Evolutionary conservation across 331 rosid genomes (phyloP).

Genomic region (Prunus yedoensis): DNA sequence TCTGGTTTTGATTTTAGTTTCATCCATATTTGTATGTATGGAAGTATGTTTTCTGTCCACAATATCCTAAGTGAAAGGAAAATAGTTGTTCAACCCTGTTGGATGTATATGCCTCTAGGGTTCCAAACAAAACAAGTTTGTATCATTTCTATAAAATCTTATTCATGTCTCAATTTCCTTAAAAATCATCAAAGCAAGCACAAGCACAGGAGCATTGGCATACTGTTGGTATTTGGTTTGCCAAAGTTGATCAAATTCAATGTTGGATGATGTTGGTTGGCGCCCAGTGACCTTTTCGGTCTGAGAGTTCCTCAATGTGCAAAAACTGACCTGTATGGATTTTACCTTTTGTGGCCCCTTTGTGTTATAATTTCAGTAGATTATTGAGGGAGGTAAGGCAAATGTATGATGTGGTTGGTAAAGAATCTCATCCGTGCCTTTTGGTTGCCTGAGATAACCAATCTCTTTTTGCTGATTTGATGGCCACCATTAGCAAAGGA

Average conservation of each 20-base stretch:
- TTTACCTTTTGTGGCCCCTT: too few relatives aligned
- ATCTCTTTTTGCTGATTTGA: slow-evolving; percentile 24
- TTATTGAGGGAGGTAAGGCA: too few relatives aligned
- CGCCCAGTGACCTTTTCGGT: too few relatives aligned
- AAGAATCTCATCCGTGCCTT: slow-evolving; percentile 23
- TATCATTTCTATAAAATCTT: background rate
- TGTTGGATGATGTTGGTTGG: too few relatives aligned
- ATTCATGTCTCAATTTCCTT: background rate
- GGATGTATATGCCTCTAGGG: background rate
- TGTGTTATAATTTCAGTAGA: too few relatives aligned
- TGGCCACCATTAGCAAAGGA: too few relatives aligned
- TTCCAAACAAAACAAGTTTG: background rate
- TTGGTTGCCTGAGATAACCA: slow-evolving; percentile 34
- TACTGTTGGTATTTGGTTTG: too few relatives aligned
- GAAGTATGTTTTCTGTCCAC: background rate
- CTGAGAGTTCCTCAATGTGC: too few relatives aligned
- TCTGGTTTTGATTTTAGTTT: slow-evolving; percentile 21
- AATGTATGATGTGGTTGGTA: too few relatives aligned
- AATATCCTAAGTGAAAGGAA: background rate
- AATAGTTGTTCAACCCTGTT: background rate
- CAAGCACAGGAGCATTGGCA: too few relatives aligned
- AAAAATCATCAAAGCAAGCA: background rate
- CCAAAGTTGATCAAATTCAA: too few relatives aligned
- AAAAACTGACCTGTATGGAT: too few relatives aligned
- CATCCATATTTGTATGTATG: slow-evolving; percentile 13